Base-by-base conservation (phyloP, 306 rosid genomes). In the Trifolium fragiferum region DNA sequence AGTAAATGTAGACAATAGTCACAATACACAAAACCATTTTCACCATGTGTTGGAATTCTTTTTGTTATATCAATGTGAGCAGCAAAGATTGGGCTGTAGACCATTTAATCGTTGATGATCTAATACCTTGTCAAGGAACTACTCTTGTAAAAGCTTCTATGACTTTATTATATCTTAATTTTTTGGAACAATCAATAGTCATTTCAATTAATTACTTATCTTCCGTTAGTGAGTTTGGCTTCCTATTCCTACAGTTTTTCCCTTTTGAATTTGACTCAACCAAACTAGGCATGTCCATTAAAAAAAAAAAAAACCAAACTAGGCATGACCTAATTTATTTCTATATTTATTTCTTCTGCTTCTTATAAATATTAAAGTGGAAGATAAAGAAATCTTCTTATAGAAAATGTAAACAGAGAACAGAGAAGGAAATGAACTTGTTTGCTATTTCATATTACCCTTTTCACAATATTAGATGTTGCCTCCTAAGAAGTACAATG, bases 401-500 rank as follows among this genome's bases (percentile, higher is more conserved):
- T 37, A 47, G 53, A 67, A 77, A 73, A 72, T 40, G 12, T 4
- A 41, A 8, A 51, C 8, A 68, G 66, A 69, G 16, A 44, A 73
- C 8, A 74, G 10, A 12, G 66, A 19, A 77, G 62, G 47, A 66
- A 40, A 73, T 46, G 49, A 61, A 35, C 47, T 19, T 33, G 41
- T 37, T 27, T 80, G 72, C 62, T 62, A 60, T 76, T 68, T 33
- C 76, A 62, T 25, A 59, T 50, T 75, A 63, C 51, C 25, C 32
- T 33, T 74, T 73, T 41, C 69, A 58, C 58, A 70, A 70, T 25
- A 16, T 73, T 55, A 12, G 61, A 72, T 51, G 63, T 76, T 63
- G 37, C 69, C 50, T 73, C 16, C 80, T 78, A 75, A 79, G 43
- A 65, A 78, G 23, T 66, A 78, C 32, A 74, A 58, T 50, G 79